Conservation (phyloP, 2,329 filamentous ascomycete species). For the Aspergillus ibericus region DNA sequence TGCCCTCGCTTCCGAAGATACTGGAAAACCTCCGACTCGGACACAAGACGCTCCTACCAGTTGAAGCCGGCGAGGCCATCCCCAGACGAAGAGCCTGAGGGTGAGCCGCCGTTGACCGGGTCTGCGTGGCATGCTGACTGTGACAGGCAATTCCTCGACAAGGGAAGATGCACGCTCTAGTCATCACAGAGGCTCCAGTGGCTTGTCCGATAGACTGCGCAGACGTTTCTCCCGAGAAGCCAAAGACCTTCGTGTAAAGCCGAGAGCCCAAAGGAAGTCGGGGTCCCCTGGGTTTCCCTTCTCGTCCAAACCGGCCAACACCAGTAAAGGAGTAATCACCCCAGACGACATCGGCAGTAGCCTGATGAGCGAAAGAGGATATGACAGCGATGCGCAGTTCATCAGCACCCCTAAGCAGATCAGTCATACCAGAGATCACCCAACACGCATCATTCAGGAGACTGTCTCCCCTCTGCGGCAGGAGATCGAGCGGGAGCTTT, state of each 20-base stretch:
- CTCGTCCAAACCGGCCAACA: constrained; percentile 17
- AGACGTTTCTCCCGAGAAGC: constrained; percentile 36
- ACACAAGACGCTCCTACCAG: constrained; percentile 15
- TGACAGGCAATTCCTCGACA: constrained; percentile 9
- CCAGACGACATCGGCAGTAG: constrained; percentile 32
- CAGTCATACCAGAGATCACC: constrained; percentile 14
- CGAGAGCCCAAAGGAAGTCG: constrained; percentile 15
- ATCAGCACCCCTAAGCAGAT: constrained; percentile 36
- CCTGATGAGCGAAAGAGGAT: constrained; percentile 39
- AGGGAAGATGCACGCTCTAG: constrained; percentile 9
- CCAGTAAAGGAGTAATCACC: constrained; percentile 3
- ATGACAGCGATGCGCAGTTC: constrained; percentile 45
- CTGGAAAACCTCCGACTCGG: constrained; percentile 16
- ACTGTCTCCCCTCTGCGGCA: constrained; percentile 10
- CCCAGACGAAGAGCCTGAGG: constrained; percentile 9
- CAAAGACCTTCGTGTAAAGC: constrained; percentile 16
- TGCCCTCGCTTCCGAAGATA: constrained; percentile 28
- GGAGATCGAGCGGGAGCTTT: constrained; percentile 1
- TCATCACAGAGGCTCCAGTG: constrained; percentile 17
- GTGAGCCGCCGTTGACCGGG: constrained; percentile 7
- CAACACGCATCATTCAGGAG: constrained; percentile 8
- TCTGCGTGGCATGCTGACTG: not conserved
- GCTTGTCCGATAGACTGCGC: constrained; percentile 32
- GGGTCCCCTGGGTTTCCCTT: constrained; percentile 22
- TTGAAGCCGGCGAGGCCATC: constrained; percentile 3